These are phyloP conservation scores for Colletotrichum graminicola DNA, from an alignment of 2,329 filamentous ascomycete genomes.

Conservation along the genomic window DNA sequence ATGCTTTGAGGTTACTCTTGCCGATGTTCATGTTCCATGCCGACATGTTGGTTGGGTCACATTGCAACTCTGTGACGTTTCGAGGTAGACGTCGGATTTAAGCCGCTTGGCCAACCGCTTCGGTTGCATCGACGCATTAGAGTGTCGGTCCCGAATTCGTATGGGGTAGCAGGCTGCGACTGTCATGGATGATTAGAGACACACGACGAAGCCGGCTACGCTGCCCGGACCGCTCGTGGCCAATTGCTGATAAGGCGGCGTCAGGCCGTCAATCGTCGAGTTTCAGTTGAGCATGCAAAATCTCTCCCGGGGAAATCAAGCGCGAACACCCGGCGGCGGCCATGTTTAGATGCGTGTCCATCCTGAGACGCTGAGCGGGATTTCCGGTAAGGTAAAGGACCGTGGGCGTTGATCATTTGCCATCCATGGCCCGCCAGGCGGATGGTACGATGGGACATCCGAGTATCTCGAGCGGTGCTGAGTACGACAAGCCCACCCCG, in stretches of 20 bases:
- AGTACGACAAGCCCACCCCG: conserved; percentile 2
- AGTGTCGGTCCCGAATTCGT: conserved; percentile 4
- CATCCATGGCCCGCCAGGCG: background rate
- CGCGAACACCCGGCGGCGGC: background rate
- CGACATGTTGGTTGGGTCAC: conserved; percentile 5
- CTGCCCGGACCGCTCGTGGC: background rate
- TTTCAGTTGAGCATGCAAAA: background rate
- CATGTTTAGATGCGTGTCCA: conserved; percentile 2
- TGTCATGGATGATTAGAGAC: conserved; percentile 17
- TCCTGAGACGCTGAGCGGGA: conserved; percentile 16
- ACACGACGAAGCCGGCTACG: conserved; percentile 12
- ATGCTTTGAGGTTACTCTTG: conserved; percentile 8
- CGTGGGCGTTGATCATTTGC: conserved; percentile 3
- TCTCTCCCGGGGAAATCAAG: background rate
- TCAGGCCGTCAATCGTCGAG: conserved; percentile 24
- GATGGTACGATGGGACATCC: background rate
- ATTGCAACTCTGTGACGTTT: conserved; percentile 22
- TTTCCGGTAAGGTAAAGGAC: conserved; percentile 17
- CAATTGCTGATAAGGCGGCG: background rate
- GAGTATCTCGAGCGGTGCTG: background rate
- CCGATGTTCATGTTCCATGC: background rate
- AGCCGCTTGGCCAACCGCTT: conserved; percentile 1
- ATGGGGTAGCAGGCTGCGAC: background rate
- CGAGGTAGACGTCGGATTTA: background rate
- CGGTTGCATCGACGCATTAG: conserved; percentile 2